phyloP scores from a whole-genome alignment of 2,329 filamentous ascomycete species.

The Colletotrichum agaves region DNA sequence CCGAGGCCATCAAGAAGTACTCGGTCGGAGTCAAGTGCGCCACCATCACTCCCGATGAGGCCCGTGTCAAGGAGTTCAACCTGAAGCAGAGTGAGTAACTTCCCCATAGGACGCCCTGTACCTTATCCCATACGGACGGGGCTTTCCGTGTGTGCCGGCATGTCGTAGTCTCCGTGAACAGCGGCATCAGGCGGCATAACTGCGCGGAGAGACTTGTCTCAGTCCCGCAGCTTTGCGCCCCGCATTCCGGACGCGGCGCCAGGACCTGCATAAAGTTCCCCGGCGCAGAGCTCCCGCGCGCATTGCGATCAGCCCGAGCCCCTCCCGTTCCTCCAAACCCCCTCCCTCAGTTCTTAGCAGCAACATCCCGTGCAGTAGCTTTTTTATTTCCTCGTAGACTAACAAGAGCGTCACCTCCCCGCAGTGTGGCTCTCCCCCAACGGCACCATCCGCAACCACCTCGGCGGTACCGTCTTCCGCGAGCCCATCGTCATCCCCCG shows the following conservation, averaged over 20 bases:
- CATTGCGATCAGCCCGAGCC: slow-evolving; percentile 17
- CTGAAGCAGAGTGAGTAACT: slow-evolving; percentile 87
- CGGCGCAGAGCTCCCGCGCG: slow-evolving; percentile 1
- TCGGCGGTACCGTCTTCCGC: slow-evolving; percentile 97
- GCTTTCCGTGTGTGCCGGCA: slow-evolving; percentile 7
- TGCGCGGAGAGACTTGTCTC: slow-evolving; percentile 11
- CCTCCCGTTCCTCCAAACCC: slow-evolving; percentile 6
- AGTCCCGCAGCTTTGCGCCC: neutral
- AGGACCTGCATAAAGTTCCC: slow-evolving; percentile 19
- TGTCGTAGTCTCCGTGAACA: neutral
- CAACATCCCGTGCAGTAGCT: neutral
- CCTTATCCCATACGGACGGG: neutral
- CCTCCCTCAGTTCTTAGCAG: neutral
- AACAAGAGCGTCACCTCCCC: slow-evolving; percentile 18
- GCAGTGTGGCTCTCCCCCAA: slow-evolving; percentile 98
- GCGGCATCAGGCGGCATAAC: neutral
- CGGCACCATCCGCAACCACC: slow-evolving; percentile 81
- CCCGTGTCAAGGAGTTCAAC: slow-evolving; percentile 96
- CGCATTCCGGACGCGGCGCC: slow-evolving; percentile 20
- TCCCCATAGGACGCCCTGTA: slow-evolving; percentile 25
- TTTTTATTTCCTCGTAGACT: neutral
- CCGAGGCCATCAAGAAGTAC: slow-evolving; percentile 99
- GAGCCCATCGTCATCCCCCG: slow-evolving; percentile 97
- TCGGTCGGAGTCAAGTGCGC: slow-evolving; percentile 99
- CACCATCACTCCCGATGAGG: slow-evolving; percentile 98